phyloP scores from a whole-genome alignment of 768 basidiomycete genomes.

The Suillus spraguei region DNA sequence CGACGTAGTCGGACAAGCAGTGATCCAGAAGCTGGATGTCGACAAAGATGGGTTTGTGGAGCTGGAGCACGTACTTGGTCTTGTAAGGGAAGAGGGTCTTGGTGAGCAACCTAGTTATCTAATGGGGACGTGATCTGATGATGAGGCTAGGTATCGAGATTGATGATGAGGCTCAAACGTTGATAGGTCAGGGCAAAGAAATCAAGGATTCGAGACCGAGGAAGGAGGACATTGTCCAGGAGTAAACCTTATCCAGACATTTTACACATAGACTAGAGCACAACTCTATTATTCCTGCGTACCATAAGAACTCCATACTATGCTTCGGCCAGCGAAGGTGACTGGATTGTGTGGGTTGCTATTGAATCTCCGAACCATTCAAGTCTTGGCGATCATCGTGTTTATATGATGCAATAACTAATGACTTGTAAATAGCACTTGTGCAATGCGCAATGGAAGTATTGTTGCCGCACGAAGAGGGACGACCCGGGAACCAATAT shows the following conservation, averaged over 20 bases:
- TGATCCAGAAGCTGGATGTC: conserved; percentile 92
- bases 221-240: conserved; percentile 95
- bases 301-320: not conserved
- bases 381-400: not conserved
- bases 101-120: conserved; percentile 44
- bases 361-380: not conserved
- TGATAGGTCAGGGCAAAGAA: conserved; percentile 84
- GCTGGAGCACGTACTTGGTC: conserved; percentile 88
- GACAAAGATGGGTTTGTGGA: conserved; percentile 97
- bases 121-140: conserved; percentile 7
- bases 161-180: conserved; percentile 80
- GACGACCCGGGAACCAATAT: not conserved
- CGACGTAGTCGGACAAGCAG: conserved; percentile 82
- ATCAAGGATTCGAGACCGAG: conserved; percentile 80
- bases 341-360: not conserved
- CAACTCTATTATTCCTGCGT: conserved; percentile 10
- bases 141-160: conserved; percentile 66
- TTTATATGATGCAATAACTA: not conserved
- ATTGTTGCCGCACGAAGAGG: too few species aligned
- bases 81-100: conserved; percentile 86
- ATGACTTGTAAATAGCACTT: not conserved
- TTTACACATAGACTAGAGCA: conserved; percentile 16
- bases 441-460: not conserved
- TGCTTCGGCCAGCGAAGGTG: not conserved
- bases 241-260: conserved; percentile 37